Evolutionary conservation across 306 rosid genomes (phyloP).

Genomic region (Trifolium dubium): DNA sequence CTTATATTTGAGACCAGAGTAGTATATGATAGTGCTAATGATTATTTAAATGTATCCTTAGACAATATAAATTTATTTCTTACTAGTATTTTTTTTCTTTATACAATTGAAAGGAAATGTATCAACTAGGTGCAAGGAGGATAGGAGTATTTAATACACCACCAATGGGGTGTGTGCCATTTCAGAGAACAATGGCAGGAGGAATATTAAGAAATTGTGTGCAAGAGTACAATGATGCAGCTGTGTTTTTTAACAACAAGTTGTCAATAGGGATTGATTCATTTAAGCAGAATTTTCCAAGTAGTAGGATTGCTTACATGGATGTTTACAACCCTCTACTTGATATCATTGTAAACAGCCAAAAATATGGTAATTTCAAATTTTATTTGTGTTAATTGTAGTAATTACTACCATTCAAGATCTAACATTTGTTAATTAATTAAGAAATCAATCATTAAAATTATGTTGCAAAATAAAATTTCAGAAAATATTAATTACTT

Average conservation of each 20-base stretch:
- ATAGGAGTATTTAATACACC: slow-evolving; percentile 61
- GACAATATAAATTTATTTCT: no score
- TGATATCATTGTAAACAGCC: slow-evolving; percentile 36
- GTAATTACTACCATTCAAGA: no score
- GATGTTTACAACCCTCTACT: slow-evolving; percentile 60
- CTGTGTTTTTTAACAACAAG: slow-evolving; percentile 52
- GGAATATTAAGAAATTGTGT: slow-evolving; percentile 55
- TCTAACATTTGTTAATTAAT: no score
- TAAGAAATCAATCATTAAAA: no score
- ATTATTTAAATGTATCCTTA: no score
- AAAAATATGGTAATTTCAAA: slow-evolving; percentile 49
- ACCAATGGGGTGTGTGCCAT: slow-evolving; percentile 69
- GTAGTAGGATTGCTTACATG: slow-evolving; percentile 46
- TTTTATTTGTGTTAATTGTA: neutral
- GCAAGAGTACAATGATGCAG: slow-evolving; percentile 49
- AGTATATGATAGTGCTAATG: neutral
- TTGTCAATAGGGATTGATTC: slow-evolving; percentile 28
- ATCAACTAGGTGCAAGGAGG: slow-evolving; percentile 58
- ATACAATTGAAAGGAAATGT: slow-evolving; percentile 42
- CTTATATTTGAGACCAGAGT: no score
- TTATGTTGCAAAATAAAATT: no score
- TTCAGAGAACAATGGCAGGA: slow-evolving; percentile 65
- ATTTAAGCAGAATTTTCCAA: slow-evolving; percentile 20
- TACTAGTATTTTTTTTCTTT: neutral
- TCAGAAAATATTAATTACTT: no score